Evolutionary conservation across 257 asterid genomes (phyloP), one percentile per base, ranked within the genome.

Genomic region (Apocynum venetum): DNA sequence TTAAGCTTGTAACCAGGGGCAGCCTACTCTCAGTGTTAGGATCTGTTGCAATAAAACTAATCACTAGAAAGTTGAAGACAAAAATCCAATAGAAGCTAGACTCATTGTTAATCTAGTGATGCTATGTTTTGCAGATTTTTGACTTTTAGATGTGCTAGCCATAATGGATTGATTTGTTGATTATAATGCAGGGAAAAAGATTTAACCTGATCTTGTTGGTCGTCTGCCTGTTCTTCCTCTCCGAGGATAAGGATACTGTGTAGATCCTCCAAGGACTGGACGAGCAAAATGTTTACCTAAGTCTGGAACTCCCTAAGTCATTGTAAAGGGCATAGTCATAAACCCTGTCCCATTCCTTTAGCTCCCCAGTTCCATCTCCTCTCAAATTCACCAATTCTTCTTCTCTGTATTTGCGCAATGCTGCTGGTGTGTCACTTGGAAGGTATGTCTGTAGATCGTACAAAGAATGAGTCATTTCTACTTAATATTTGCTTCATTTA

Each of bases 211-310:
- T 36, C 71, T 78, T 12, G 96, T 78, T 51, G 91, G 84, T 46
- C 86, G 79, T 8, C 96, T 63, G 47, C 94, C 93, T 2, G 97
- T 92, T 77, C 90, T 87, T 19, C 93, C 96, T 78, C 97, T 83
- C 1, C 96, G 93, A 63, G 97, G 97, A 75, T 80, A 82, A 59
- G 51, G 48, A 59, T 57, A 84, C 73, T 79, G 71, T 0, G 77
- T 49, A 5, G 83, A 68, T 49, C 88, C 88, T 60, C 88, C 88
- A 3, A 82, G 80, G 9, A 84, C 67, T 2, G 83, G 83, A 40
- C 88, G 85, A 6, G 76, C 82, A 41, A 57, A 48, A 14, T 77
- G 49, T 3, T 66, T 0, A 53, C 72, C 85, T 31, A 43, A 66
- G 71, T 81, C 85, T 13, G 88, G 88, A 40, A 76, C 76, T 40